These are phyloP conservation scores for Emmonsiellopsis sp. DNA, from an alignment of 2,329 filamentous ascomycete genomes.

Conservation along the genomic window DNA sequence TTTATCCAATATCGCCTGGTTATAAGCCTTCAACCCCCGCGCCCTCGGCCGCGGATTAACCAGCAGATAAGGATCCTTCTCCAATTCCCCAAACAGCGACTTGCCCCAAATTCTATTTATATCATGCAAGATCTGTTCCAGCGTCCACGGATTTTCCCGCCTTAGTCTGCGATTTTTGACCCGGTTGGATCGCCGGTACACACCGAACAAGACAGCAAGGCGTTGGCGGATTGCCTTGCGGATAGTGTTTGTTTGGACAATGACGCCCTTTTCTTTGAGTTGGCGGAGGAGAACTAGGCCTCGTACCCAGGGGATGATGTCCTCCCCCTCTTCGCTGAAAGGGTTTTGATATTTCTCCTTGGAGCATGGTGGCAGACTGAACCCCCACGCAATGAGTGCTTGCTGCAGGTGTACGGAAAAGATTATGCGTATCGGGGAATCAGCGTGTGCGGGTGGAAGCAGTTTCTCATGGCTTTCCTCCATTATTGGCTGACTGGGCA, in stretches of 20 bases:
- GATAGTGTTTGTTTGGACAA: slow-evolving; percentile 21
- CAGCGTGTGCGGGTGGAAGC: slow-evolving; percentile 6
- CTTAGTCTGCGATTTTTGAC: slow-evolving; percentile 28
- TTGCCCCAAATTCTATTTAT: slow-evolving; percentile 28
- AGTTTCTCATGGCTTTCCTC: not conserved
- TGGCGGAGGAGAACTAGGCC: slow-evolving; percentile 32
- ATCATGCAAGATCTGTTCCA: slow-evolving; percentile 23
- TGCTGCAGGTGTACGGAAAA: slow-evolving; percentile 37
- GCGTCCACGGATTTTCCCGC: slow-evolving; percentile 25
- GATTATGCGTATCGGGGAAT: slow-evolving; percentile 27
- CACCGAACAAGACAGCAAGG: slow-evolving; percentile 29
- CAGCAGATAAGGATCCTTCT: slow-evolving; percentile 12
- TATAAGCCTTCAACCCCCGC: not conserved
- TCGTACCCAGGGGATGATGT: slow-evolving; percentile 30
- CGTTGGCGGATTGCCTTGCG: slow-evolving; percentile 27
- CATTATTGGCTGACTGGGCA: not conserved
- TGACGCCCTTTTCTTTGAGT: slow-evolving; percentile 27
- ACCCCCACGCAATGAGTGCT: slow-evolving; percentile 44
- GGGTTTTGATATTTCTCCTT: slow-evolving; percentile 14
- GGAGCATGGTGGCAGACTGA: slow-evolving; percentile 25
- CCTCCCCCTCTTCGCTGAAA: slow-evolving; percentile 13
- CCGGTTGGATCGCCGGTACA: slow-evolving; percentile 20
- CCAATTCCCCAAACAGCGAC: slow-evolving; percentile 20
- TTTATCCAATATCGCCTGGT: not conserved
- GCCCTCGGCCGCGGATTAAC: slow-evolving; percentile 9